phyloP scores from a whole-genome alignment of 192 early-diverging fungal species.

The Rhizoclosmatium globosum region DNA sequence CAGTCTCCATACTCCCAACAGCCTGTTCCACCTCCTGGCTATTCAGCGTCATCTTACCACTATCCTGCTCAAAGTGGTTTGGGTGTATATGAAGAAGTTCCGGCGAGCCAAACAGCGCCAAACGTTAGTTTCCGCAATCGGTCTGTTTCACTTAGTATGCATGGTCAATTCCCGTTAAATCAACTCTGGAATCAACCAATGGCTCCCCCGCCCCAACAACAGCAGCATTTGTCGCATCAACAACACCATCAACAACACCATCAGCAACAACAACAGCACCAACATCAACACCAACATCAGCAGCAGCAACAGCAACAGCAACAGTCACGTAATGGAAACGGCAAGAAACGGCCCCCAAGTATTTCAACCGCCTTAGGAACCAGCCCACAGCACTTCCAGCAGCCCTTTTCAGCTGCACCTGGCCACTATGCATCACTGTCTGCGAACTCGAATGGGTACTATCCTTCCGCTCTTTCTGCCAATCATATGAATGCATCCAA shows the following conservation, averaged over 20 bases:
- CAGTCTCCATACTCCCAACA: slow-evolving; percentile 2
- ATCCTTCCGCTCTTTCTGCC: slow-evolving; percentile 4
- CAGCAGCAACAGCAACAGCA: neutral
- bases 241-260: neutral
- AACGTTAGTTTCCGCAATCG: neutral
- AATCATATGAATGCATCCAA: neutral
- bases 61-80: slow-evolving; percentile 5
- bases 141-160: slow-evolving; percentile 14
- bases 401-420: neutral
- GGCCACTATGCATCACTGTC: neutral
- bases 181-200: slow-evolving; percentile 35
- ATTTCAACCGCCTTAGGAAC: slow-evolving; percentile 17
- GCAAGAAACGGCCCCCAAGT: slow-evolving; percentile 25
- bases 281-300: too few relatives aligned
- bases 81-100: slow-evolving; percentile 6
- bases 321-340: neutral
- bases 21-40: neutral
- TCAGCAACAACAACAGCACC: neutral
- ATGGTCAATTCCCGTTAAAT: slow-evolving; percentile 15
- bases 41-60: neutral
- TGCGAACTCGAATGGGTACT: neutral
- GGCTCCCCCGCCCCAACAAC: neutral
- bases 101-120: neutral
- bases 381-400: slow-evolving; percentile 17
- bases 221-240: neutral